phyloP scores from a whole-genome alignment of 805 yeast species.

The Saccharomycopsis fibuligera region DNA sequence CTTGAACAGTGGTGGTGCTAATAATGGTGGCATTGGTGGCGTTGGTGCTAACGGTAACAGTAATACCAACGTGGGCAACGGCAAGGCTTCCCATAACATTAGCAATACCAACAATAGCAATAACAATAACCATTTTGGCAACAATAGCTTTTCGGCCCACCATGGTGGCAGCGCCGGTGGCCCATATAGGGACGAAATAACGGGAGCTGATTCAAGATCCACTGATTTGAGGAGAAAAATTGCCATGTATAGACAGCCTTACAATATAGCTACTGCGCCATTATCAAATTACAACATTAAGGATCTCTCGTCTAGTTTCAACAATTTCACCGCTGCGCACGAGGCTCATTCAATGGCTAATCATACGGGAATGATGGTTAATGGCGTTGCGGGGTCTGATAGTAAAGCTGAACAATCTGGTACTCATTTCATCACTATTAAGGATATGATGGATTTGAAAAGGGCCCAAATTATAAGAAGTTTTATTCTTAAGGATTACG shows the following conservation, averaged over 20 bases:
- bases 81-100: neutral
- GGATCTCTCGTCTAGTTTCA: conserved; percentile 16
- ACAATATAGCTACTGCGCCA: conserved; percentile 14
- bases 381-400: neutral
- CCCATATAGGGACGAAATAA: conserved; percentile 4
- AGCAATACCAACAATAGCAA: neutral
- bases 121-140: neutral
- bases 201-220: conserved; percentile 11
- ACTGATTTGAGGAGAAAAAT: conserved; percentile 16
- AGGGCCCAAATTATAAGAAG: conserved; percentile 12
- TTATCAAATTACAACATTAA: conserved; percentile 13
- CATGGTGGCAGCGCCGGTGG: no score
- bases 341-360: conserved; percentile 15
- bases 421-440: conserved; percentile 18
- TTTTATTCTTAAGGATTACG: conserved; percentile 15
- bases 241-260: conserved; percentile 13
- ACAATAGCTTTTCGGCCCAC: neutral
- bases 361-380: conserved; percentile 1
- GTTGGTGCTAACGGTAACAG: neutral
- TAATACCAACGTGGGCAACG: neutral
- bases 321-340: conserved; percentile 19
- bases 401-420: neutral
- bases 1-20: conserved; percentile 4
- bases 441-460: conserved; percentile 17
- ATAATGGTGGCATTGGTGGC: neutral